Evolutionary conservation across 2,329 filamentous ascomycete species (phyloP).

Genomic region (Thielaviopsis populi): DNA sequence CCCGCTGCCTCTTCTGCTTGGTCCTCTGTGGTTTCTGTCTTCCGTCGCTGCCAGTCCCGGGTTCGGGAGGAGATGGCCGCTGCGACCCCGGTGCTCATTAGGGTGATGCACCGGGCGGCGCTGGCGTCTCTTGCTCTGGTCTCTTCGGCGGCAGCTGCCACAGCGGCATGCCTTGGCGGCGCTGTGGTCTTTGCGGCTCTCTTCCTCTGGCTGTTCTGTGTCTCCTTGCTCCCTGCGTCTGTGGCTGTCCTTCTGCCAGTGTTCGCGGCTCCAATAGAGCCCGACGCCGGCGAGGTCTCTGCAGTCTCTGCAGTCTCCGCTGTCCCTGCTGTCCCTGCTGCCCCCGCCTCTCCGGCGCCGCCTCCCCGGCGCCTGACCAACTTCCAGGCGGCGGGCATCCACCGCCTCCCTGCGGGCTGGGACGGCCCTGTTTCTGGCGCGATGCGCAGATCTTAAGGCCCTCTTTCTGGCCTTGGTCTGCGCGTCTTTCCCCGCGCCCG

Average conservation of each 20-base stretch:
- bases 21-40: not conserved
- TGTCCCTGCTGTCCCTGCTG: not conserved
- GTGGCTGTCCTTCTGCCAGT: too few relatives aligned
- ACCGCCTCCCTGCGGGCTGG: not conserved
- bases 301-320: not conserved
- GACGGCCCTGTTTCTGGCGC: not conserved
- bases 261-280: too few relatives aligned
- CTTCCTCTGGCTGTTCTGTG: not conserved
- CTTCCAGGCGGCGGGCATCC: not conserved
- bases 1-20: not conserved
- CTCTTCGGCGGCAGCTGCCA: not conserved
- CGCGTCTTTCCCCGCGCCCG: not conserved
- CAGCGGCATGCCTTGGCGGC: not conserved
- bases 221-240: not conserved
- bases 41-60: not conserved
- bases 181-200: not conserved
- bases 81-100: not conserved
- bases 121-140: not conserved
- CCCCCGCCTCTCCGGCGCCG: not conserved
- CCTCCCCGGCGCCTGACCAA: not conserved
- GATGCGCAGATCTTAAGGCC: not conserved
- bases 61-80: not conserved
- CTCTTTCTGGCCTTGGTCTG: not conserved
- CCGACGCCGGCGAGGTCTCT: too few relatives aligned
- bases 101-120: not conserved